Percentiles rank a stretch among this genome's conserved stretches.
These are phyloP conservation scores for Diaporthe helianthi DNA, from an alignment of 2,329 filamentous ascomycete species.

Conservation along the genomic window DNA sequence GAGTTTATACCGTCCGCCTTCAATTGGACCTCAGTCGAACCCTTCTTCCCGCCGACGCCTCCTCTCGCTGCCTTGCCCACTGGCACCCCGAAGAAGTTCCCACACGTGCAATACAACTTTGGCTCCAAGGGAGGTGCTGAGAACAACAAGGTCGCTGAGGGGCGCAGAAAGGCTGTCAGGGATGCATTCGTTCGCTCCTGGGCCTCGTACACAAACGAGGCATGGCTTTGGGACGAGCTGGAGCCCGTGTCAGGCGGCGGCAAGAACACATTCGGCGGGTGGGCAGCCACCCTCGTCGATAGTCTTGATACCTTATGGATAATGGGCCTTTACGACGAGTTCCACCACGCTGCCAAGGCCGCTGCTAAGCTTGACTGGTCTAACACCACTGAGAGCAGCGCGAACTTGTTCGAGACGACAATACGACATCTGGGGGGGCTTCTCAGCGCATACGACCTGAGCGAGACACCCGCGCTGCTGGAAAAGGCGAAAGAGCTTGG, in stretches of 20 bases:
- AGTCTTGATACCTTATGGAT: constrained; percentile 86
- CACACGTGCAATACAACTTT: constrained; percentile 79
- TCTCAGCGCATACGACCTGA: constrained; percentile 85
- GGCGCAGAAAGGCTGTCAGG: constrained; percentile 30
- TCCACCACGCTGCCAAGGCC: constrained; percentile 73
- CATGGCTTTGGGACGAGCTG: constrained; percentile 88
- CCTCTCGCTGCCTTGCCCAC: constrained; percentile 75
- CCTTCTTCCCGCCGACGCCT: constrained; percentile 74
- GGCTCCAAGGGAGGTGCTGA: constrained; percentile 36
- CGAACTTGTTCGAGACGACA: constrained; percentile 86
- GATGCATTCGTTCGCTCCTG: constrained; percentile 65
- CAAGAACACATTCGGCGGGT: constrained; percentile 87
- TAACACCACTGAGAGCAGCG: constrained; percentile 66
- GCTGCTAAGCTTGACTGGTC: constrained; percentile 81
- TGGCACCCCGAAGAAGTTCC: constrained; percentile 72
- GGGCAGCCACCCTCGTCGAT: constrained; percentile 91
- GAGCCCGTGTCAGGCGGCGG: constrained; percentile 72
- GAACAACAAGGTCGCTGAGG: constrained; percentile 10
- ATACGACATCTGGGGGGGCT: constrained; percentile 92
- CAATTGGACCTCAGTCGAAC: constrained; percentile 23
- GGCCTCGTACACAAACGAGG: constrained; percentile 79
- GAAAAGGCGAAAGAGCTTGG: constrained; percentile 81
- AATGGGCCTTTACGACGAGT: constrained; percentile 79
- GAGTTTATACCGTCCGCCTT: constrained; percentile 22
- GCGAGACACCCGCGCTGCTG: constrained; percentile 72